Evolutionary conservation across 2,329 filamentous ascomycete genomes (phyloP), one percentile per base, ranked within the genome.

Genomic region (Neonectria neomacrospora): DNA sequence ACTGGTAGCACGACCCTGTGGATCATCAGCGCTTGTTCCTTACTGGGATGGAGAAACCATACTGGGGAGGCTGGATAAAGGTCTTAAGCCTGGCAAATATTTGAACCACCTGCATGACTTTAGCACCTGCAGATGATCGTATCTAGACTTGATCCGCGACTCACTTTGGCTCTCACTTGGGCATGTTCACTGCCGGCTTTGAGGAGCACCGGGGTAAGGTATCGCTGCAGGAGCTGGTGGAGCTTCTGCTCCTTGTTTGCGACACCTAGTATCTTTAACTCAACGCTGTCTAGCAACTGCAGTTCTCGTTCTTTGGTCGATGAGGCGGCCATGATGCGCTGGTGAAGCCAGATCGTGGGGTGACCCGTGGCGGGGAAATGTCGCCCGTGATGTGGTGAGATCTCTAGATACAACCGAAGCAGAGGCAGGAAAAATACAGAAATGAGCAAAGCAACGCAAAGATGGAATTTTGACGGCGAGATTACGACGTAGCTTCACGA

Each of bases 241-340:
- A 99, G 86, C 80, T 95, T 96, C 66, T 88, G 84, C 76, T 97
- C 95, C 54, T 93, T 90, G 71, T 93, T 91, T 28, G 94, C 91
- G 55, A 95, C 87, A 28, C 88, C 91, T 16, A 88, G 76, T 73
- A 97, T 96, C 67, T 90, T 88, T 74, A 96, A 88, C 77, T 96
- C 94, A 48, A 97, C 91, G 75, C 92, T 95, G 73, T 92, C 91
- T 55, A 97, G 87, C 65, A 97, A 87, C 68, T 89, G 87, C 69
- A 97, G 84, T 85, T 97, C 94, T 66, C 90, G 88, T 78, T 91
- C 84, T 78, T 91, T 89, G 6, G 81, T 72, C 11, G 81, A 75
- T 26, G 73, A 56, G 28, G 71, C 64, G 26, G 81, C 71, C 81
- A 82, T 83, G 64, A 32, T 66, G 64, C 53, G 32, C 44, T 39